These are phyloP conservation scores for Ustilago curta DNA, from an alignment of 1,284 basidiomycete genomes.

Conservation along the genomic window DNA sequence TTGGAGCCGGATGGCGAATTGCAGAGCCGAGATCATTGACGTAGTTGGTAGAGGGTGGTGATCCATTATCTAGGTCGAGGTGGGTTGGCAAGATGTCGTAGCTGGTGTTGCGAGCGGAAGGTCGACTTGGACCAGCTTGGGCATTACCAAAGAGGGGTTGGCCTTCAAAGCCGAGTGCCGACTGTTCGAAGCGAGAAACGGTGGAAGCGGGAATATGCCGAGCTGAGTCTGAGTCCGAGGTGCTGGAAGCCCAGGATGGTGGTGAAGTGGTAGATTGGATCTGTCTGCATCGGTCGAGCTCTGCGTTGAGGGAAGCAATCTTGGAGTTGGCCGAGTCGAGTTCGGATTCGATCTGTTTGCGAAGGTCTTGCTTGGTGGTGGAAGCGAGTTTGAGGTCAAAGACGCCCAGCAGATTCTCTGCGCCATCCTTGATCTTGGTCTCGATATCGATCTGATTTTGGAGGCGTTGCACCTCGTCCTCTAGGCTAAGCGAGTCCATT, in stretches of 20 bases:
- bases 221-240: conserved; percentile 20
- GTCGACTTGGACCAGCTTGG: conserved; percentile 16
- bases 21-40: conserved; percentile 33
- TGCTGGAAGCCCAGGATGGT: conserved; percentile 12
- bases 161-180: conserved; percentile 45
- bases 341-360: conserved; percentile 81
- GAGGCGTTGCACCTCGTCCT: conserved; percentile 76
- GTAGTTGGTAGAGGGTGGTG: conserved; percentile 50
- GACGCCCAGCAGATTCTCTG: conserved; percentile 82
- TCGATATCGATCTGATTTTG: conserved; percentile 78
- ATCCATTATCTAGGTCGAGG: conserved; percentile 34
- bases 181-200: conserved; percentile 44
- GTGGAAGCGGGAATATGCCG: conserved; percentile 28
- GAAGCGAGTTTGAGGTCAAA: conserved; percentile 64
- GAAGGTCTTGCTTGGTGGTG: conserved; percentile 74
- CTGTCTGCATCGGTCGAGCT: conserved; percentile 74
- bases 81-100: conserved; percentile 28
- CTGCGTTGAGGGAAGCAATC: conserved; percentile 77
- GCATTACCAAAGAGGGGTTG: conserved; percentile 28
- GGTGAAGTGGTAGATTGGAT: conserved; percentile 28
- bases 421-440: conserved; percentile 84
- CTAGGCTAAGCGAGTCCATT: conserved; percentile 25
- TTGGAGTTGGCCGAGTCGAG: conserved; percentile 78
- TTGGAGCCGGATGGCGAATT: conserved; percentile 8
- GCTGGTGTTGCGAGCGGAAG: conserved; percentile 6